phyloP scores from a whole-genome alignment of 2,329 filamentous ascomycete genomes.

The Fusarium transvaalense region DNA sequence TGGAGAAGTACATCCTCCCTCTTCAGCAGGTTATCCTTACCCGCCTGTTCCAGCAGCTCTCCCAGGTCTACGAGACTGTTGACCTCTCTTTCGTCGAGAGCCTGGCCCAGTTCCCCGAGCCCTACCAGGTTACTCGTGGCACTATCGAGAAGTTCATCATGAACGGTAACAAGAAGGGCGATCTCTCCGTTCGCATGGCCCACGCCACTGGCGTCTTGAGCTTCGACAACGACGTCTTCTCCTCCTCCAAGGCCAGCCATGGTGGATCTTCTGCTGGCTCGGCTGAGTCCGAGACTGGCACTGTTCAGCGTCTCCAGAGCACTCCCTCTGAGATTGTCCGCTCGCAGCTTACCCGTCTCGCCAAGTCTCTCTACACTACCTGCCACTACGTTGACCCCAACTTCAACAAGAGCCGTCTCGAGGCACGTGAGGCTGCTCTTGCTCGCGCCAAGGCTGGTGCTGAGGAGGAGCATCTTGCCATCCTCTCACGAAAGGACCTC shows the following conservation, averaged over 20 bases:
- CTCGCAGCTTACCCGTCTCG: constrained; percentile 90
- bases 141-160: constrained; percentile 99
- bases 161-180: constrained; percentile 99
- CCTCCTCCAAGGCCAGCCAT: constrained; percentile 92
- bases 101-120: constrained; percentile 94
- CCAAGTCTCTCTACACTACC: constrained; percentile 90
- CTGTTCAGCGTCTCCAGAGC: constrained; percentile 95
- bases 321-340: constrained; percentile 98
- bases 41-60: constrained; percentile 97
- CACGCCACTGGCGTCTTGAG: constrained; percentile 95
- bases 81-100: constrained; percentile 93
- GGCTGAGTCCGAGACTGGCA: constrained; percentile 84
- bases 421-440: constrained; percentile 83
- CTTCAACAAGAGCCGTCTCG: constrained; percentile 84
- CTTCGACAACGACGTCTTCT: constrained; percentile 98
- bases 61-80: constrained; percentile 98
- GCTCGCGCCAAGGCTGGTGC: constrained; percentile 86
- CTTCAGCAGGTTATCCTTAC: constrained; percentile 99
- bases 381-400: constrained; percentile 95
- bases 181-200: constrained; percentile 94
- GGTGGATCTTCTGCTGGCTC: constrained; percentile 86
- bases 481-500: constrained; percentile 85
- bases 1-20: constrained; percentile 96
- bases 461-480: constrained; percentile 91
- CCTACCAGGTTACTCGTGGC: constrained; percentile 89